phyloP scores from a whole-genome alignment of 1,284 basidiomycete genomes.

The Volvariella volvacea region DNA sequence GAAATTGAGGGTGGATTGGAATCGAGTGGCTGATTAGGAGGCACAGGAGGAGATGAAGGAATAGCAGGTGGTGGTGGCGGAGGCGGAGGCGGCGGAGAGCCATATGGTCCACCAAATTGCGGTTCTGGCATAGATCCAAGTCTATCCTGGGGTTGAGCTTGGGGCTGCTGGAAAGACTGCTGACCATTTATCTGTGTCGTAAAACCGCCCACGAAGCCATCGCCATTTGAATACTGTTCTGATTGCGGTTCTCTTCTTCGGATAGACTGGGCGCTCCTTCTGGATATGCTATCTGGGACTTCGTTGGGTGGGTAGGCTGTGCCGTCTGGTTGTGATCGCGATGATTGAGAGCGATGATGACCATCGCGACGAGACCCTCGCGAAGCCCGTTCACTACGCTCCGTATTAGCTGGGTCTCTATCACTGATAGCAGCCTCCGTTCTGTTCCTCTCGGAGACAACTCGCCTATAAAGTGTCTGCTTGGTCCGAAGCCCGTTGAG shows the following conservation, averaged over 20 bases:
- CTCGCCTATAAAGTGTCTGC: slow-evolving; percentile 73
- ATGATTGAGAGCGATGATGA: slow-evolving; percentile 39
- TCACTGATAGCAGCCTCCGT: not conserved
- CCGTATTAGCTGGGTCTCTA: not conserved
- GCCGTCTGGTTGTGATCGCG: slow-evolving; percentile 26
- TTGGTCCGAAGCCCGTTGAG: slow-evolving; percentile 89
- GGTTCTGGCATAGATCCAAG: not conserved
- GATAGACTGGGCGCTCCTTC: slow-evolving; percentile 24
- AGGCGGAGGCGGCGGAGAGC: slow-evolving; percentile 18
- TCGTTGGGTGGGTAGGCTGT: slow-evolving; percentile 20
- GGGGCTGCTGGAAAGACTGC: slow-evolving; percentile 11
- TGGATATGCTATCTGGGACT: slow-evolving; percentile 18
- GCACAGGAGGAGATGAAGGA: slow-evolving; percentile 17
- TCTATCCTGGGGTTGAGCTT: slow-evolving; percentile 13
- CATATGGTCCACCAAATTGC: too few species aligned
- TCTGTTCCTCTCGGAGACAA: slow-evolving; percentile 51
- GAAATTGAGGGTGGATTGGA: not conserved
- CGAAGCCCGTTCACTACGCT: slow-evolving; percentile 30
- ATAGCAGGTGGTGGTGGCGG: slow-evolving; percentile 25
- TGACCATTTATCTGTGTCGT: slow-evolving; percentile 24
- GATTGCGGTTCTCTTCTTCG: slow-evolving; percentile 21
- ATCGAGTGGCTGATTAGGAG: not conserved
- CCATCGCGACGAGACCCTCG: slow-evolving; percentile 35
- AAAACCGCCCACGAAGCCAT: slow-evolving; percentile 50
- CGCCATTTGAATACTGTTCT: slow-evolving; percentile 19